Evolutionary conservation across 306 rosid species (phyloP), one percentile per base, ranked within the genome.

Genomic region (Castanospermum australe): DNA sequence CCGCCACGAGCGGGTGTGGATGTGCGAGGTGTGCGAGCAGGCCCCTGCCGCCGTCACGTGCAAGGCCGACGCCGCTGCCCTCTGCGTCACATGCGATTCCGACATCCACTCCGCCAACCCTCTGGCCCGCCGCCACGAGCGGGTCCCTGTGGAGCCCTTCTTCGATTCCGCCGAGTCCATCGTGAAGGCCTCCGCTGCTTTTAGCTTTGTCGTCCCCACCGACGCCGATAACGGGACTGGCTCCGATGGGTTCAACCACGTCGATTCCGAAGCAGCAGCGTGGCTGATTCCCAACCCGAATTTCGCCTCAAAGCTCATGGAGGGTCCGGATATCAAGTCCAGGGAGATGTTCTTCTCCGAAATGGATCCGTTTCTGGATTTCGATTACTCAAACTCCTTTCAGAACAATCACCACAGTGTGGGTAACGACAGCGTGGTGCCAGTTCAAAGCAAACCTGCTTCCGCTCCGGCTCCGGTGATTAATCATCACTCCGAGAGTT

Each of bases 101-200:
- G 98, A 96, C 24, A 91, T 96, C 87, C 99, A 96, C 84, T 96
- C 99, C 0, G 99, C 98, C 0, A 93, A 96, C 35, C 98, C 98
- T 1, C 89, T 96, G 12, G 92, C 99, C 0, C 86, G 85, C 10
- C 99, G 99, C 74, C 99, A 96, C 89, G 97, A 93, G 42, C 96
- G 99, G 0, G 89, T 93, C 14, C 96, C 98, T 2, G 93, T 96
- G 8, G 92, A 93, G 82, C 98, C 98, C 0, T 91, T 96, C 82
- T 86, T 65, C 18, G 96, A 91, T 78, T 65, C 94, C 0, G 87
- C 89, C 0, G 98, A 88, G 9, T 85, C 92, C 7, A 62, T 89
- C 6, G 83, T 80, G 3, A 89, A 85, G 11, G 77, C 95, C 50
- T 82, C 94, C 14, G 54, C 78, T 14, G 57, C 78, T 11, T 64